Evolutionary conservation across 208 protist species (phyloP), one percentile per base, ranked within the genome.

Genomic region (Wallacemonas sp.): DNA sequence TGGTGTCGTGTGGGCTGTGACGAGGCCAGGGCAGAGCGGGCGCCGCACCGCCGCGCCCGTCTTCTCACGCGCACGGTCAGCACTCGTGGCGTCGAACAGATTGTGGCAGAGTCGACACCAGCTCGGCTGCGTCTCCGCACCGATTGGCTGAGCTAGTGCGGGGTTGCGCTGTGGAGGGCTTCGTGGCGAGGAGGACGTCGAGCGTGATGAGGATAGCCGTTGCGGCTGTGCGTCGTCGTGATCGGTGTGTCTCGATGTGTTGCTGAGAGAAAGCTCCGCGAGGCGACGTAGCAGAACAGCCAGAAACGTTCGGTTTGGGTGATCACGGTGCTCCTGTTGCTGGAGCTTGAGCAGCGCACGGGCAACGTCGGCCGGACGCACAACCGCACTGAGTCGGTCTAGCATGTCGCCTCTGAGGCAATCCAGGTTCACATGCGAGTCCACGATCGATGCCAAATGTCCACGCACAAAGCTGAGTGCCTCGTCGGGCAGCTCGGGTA

Each of bases 21-120:
- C n/a, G 73, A 17, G 33, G 14, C 15, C 59, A 77, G 65, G 19
- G 36, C 75, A 54, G 42, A 61, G 31, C 70, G 75, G 44, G 62
- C 26, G 9, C 80, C 38, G 15, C 79, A 79, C 30, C 75, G 28
- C 38, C 81, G 56, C 41, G 84, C 80, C 0, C 66, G 51, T 31
- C 26, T 41, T 17, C 31, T 19, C 19, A 4, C 22, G 9, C 28
- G 51, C 51, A 6, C 15, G 24, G 5, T 33, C 28, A 14, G 12
- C 19, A 14, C 30, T 31, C 28, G 26, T 59, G 6, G 78, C 34
- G 53, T 93, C 83, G 62, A 82, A 81, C 5, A 93, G 69, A 8
- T 54, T 64, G 22, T 62, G 74, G 54, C 87, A 93, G 51, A 88
- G 53, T 24, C 81, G 62, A 56, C 87, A 93, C 87, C 87, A 93